Conservation (phyloP, 23 red algal species). For the Cyanidioschyzon merolae region DNA sequence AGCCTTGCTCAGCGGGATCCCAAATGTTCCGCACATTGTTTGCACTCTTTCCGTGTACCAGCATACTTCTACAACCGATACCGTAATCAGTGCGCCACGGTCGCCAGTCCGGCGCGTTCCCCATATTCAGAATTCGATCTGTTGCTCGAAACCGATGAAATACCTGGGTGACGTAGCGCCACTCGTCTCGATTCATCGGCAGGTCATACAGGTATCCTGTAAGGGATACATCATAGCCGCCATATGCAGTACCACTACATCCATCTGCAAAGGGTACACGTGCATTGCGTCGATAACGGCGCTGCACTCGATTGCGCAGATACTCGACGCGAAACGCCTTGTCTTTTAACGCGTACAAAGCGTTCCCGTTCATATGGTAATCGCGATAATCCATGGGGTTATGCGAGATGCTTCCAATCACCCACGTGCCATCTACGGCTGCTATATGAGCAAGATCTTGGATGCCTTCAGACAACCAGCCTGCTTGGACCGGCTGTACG, state of each 20-base stretch:
- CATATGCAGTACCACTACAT: constrained; percentile 18
- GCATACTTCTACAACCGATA: background rate
- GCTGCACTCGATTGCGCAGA: background rate
- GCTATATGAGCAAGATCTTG: background rate
- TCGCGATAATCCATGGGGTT: constrained; percentile 20
- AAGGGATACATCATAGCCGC: constrained; percentile 23
- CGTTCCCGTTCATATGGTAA: constrained; percentile 31
- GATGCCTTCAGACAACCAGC: constrained; percentile 6
- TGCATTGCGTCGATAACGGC: background rate
- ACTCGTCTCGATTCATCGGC: constrained; percentile 13
- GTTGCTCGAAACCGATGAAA: constrained; percentile 17
- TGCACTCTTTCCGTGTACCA: constrained; percentile 8
- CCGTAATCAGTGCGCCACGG: background rate
- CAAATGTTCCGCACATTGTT: background rate
- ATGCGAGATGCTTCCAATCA: constrained; percentile 2
- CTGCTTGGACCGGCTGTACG: constrained; percentile 17
- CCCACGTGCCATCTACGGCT: background rate
- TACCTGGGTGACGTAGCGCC: constrained; percentile 12
- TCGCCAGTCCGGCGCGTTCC: background rate
- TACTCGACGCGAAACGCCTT: constrained; percentile 6
- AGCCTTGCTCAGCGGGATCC: constrained; percentile 4
- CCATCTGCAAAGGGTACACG: background rate
- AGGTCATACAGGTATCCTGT: constrained; percentile 15
- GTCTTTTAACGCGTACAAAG: constrained; percentile 17
- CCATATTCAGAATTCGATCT: constrained; percentile 1